Base-by-base conservation (phyloP, 208 protist species). In the Leishmania lainsoni region DNA sequence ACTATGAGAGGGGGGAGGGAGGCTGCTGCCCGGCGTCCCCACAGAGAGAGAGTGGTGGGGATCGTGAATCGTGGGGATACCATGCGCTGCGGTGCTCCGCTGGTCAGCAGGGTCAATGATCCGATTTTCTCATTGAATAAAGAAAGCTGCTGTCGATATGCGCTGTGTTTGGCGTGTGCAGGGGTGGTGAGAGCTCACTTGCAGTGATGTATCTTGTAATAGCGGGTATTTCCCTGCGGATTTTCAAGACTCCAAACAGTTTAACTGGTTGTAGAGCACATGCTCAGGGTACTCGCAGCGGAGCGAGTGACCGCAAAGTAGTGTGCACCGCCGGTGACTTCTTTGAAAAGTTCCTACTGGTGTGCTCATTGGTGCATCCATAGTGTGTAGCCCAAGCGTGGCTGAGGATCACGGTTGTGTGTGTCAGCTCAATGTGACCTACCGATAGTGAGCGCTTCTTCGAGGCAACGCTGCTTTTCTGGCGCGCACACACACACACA, bases 181-280 rank as follows among this genome's bases (percentile, higher is more conserved):
- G 3, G 14, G 0, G 0, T 1, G 10, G 10, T 2, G 1, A 8
- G 14, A 5, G 22, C 10, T 12, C 0, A 26, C 22, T 61, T 29
- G 56, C 56, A 61, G 22, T 61, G 22, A 26, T 61, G 22, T 61
- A 61, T 10, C 56, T n/a, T 5, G 56, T 8, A 12, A n/a, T 26
- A 61, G 14, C 52, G 6, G 5, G 52, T 56, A 56, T 56, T 14
- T 0, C 20, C 0, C 16, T 16, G 0, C 17, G 17, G 16, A 20
- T 14, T 20, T 56, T 56, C 5, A 22, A 22, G 17, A 20, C 52
- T 5, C 2, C 5, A 20, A 56, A 8, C 17, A 20, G 20, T 56
- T 0, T 22, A n/a, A 0, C 56, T 26, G 12, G 22, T 14, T 20
- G 56, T 10, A 1, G 22, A n/a, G 56, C 56, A 9, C 22, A 29